Base-by-base conservation (phyloP, 1,284 basidiomycete genomes). In the Apiotrichum brassicae region DNA sequence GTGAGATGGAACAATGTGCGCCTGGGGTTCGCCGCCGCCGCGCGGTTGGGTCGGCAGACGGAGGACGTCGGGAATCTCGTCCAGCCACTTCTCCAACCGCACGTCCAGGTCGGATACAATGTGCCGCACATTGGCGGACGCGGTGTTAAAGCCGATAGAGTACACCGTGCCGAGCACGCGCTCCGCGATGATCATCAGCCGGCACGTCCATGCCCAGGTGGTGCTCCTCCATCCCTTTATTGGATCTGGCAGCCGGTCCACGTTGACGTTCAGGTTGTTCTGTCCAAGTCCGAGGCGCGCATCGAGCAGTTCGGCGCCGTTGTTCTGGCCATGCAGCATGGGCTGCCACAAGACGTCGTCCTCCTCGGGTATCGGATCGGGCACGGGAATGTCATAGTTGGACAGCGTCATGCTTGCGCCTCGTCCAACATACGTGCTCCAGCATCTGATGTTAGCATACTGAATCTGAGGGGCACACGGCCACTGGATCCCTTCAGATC, bases 341-440 rank as follows among this genome's bases (percentile, higher is more conserved):
- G 37, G 51, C 32, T 47, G 59, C 62, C 35, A 54, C 38, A 36
- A 38, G 34, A 26, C 20, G 14, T 62, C 59, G 48, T 62, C 51
- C 12, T 40, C 54, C 18, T 60, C 56, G 1, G 54, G 38, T 8
- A 55, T 46, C 1, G 54, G 51, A 0, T 30, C 34, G 1, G 54
- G 54, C 2, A 53, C 42, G 6, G 54, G 51, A 11, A 60, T 56
- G 26, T 64, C 61, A 48, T 61, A 47, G 34, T 46, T 34, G 20
- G 46, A 47, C n/a, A 56, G n/a, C 1, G 41, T 32, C 20, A 59
- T 50, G 8, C 53, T 54, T 0, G 58, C 47, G 3, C 50, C 56
- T 4, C 64, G 54, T 2, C 64, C 64, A 25, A 64, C 59, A 33
- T 64, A 63, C 12, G 58, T 54, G 18, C 51, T 53, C 64, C 64